These are phyloP conservation scores for Aspergillus alliaceus DNA, from an alignment of 2,329 filamentous ascomycete genomes.

Conservation along the genomic window DNA sequence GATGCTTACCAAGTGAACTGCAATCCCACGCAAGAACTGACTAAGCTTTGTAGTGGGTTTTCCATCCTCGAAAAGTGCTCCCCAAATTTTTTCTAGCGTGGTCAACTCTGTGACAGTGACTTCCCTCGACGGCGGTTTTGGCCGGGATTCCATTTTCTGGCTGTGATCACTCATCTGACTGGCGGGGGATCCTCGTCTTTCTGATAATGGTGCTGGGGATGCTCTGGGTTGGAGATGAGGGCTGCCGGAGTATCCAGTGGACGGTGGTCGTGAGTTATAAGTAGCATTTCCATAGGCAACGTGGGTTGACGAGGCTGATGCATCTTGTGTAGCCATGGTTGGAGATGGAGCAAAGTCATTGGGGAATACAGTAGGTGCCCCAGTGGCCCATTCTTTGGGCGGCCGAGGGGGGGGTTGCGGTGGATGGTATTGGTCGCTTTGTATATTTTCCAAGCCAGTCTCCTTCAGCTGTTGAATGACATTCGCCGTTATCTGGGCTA, in stretches of 20 bases:
- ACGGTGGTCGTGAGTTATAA: slow-evolving; percentile 22
- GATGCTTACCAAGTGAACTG: slow-evolving; percentile 66
- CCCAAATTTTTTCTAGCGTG: slow-evolving; percentile 73
- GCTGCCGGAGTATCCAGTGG: slow-evolving; percentile 22
- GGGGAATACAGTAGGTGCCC: slow-evolving; percentile 13
- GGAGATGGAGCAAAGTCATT: slow-evolving; percentile 21
- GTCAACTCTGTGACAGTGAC: slow-evolving; percentile 52
- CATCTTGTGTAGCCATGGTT: slow-evolving; percentile 16
- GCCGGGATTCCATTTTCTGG: slow-evolving; percentile 32
- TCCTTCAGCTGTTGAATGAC: slow-evolving; percentile 60
- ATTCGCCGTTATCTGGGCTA: slow-evolving; percentile 60
- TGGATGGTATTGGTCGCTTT: slow-evolving; percentile 22
- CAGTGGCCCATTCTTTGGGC: slow-evolving; percentile 23
- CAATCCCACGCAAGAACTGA: slow-evolving; percentile 72
- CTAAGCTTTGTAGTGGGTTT: slow-evolving; percentile 67
- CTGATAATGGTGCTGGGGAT: slow-evolving; percentile 20
- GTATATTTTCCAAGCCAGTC: slow-evolving; percentile 39
- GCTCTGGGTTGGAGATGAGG: slow-evolving; percentile 21
- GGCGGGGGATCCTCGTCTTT: slow-evolving; percentile 35
- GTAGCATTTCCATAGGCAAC: slow-evolving; percentile 5
- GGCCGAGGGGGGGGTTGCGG: slow-evolving; percentile 29
- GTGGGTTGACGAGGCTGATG: slow-evolving; percentile 18
- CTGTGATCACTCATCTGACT: slow-evolving; percentile 36
- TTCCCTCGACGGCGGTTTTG: slow-evolving; percentile 38
- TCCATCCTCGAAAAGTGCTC: slow-evolving; percentile 68